phyloP scores from a whole-genome alignment of 495 filamentous ascomycete genomes.

The Immersiella caudata region DNA sequence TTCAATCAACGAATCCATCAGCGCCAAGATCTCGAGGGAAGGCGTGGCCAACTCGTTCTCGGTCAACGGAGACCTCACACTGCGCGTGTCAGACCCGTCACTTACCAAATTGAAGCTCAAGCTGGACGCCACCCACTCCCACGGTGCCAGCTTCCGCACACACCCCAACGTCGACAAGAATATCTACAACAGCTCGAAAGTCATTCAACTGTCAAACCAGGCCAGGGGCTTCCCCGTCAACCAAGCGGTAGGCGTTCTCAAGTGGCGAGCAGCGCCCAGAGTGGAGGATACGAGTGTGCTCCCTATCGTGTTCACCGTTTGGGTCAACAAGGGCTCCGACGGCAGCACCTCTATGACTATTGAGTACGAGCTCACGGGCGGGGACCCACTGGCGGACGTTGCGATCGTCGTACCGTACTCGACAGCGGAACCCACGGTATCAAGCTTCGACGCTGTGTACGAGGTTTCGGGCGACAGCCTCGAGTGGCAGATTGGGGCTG shows the following conservation, averaged over 20 bases:
- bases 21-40: slow-evolving; percentile 82
- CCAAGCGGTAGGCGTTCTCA: slow-evolving; percentile 82
- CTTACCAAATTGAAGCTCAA: slow-evolving; percentile 87
- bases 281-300: slow-evolving; percentile 71
- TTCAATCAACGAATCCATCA: slow-evolving; percentile 83
- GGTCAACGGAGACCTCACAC: slow-evolving; percentile 86
- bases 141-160: slow-evolving; percentile 84
- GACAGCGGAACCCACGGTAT: slow-evolving; percentile 80
- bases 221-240: slow-evolving; percentile 88
- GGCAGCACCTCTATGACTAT: slow-evolving; percentile 82
- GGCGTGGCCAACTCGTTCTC: slow-evolving; percentile 80
- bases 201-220: slow-evolving; percentile 82
- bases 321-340: slow-evolving; percentile 84
- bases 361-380: slow-evolving; percentile 88
- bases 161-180: slow-evolving; percentile 93
- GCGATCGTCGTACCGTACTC: slow-evolving; percentile 82
- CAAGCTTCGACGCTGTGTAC: slow-evolving; percentile 89
- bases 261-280: slow-evolving; percentile 80
- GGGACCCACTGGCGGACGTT: slow-evolving; percentile 76
- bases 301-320: slow-evolving; percentile 92
- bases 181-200: slow-evolving; percentile 74
- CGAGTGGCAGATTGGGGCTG: slow-evolving; percentile 86
- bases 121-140: slow-evolving; percentile 69
- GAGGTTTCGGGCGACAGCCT: slow-evolving; percentile 91
- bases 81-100: slow-evolving; percentile 83